phyloP scores from a whole-genome alignment of 1,139 yeast genomes.

The Suhomyces atakaporum region DNA sequence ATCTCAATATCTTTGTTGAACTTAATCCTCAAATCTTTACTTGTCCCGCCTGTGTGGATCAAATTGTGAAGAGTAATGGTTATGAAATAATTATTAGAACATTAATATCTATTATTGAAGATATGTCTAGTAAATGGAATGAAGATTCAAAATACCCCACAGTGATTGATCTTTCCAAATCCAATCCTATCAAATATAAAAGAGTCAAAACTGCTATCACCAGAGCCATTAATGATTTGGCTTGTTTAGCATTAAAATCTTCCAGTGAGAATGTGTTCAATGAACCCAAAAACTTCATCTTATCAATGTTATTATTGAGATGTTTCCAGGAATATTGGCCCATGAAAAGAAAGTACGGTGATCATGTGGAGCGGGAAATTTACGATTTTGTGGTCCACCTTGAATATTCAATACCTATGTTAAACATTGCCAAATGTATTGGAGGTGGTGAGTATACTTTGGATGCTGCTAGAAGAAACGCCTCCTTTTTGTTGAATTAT shows the following conservation, averaged over 20 bases:
- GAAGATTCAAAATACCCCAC: conserved; percentile 32
- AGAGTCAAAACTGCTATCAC: conserved; percentile 34
- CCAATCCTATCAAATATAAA: conserved; percentile 20
- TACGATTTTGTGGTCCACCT: conserved; percentile 51
- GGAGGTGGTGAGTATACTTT: conserved; percentile 35
- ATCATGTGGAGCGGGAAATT: conserved; percentile 63
- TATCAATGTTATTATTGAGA: conserved; percentile 45
- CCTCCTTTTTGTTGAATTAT: conserved; percentile 24
- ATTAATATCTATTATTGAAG: conserved; percentile 46
- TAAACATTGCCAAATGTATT: conserved; percentile 46
- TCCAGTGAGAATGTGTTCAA: conserved; percentile 26
- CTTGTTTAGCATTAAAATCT: conserved; percentile 43
- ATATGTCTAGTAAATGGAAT: conserved; percentile 31
- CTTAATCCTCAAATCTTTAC: conserved; percentile 65
- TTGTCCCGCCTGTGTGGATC: conserved; percentile 57
- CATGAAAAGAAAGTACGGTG: conserved; percentile 61
- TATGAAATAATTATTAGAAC: conserved; percentile 51
- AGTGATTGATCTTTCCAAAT: conserved; percentile 26
- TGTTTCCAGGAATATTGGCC: conserved; percentile 61
- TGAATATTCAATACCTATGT: conserved; percentile 49
- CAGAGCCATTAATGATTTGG: conserved; percentile 44
- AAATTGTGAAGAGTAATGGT: conserved; percentile 37
- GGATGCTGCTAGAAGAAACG: conserved; percentile 21
- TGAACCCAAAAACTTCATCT: conserved; percentile 33
- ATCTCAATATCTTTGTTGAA: conserved; percentile 53